Conservation (phyloP, 148 eudicot genomes). For the Heliamphora exappendiculata region DNA sequence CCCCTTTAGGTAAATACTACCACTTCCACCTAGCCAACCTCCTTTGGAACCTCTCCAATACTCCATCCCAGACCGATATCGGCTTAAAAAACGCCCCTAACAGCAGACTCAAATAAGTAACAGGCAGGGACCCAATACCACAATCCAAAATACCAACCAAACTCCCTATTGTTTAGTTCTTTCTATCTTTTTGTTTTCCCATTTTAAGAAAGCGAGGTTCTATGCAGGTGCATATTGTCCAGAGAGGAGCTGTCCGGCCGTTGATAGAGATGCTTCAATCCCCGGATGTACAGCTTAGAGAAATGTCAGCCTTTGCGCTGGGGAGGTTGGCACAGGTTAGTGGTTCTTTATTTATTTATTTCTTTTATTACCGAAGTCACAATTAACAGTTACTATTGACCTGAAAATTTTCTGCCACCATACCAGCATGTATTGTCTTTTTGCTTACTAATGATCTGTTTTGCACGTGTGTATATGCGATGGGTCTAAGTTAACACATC, state of each 20-base stretch:
- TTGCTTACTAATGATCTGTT: not conserved
- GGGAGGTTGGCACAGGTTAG: slow-evolving; percentile 94
- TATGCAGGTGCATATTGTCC: slow-evolving; percentile 83
- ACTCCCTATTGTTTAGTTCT: not conserved
- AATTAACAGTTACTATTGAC: not conserved
- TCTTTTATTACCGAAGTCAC: not conserved
- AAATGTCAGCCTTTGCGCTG: slow-evolving; percentile 98
- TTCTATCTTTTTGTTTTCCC: not conserved
- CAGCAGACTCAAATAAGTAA: no score
- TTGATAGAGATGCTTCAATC: slow-evolving; percentile 88
- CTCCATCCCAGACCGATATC: no score
- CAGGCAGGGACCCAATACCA: no score
- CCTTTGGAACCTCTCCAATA: no score
- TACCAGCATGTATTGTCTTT: not conserved
- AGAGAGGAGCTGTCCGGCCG: slow-evolving; percentile 94
- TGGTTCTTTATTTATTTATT: slow-evolving; percentile 3
- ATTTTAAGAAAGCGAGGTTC: not conserved
- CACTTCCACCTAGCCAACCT: no score
- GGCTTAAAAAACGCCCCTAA: no score
- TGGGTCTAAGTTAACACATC: not conserved
- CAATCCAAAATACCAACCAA: no score
- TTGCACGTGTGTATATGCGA: no score
- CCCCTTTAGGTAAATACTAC: no score
- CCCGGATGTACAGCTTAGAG: slow-evolving; percentile 63
- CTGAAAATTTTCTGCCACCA: not conserved